Evolutionary conservation across 352 stramenopile species (phyloP), one percentile per base, ranked within the genome.

Genomic region (Aphanomyces cochlioides): DNA sequence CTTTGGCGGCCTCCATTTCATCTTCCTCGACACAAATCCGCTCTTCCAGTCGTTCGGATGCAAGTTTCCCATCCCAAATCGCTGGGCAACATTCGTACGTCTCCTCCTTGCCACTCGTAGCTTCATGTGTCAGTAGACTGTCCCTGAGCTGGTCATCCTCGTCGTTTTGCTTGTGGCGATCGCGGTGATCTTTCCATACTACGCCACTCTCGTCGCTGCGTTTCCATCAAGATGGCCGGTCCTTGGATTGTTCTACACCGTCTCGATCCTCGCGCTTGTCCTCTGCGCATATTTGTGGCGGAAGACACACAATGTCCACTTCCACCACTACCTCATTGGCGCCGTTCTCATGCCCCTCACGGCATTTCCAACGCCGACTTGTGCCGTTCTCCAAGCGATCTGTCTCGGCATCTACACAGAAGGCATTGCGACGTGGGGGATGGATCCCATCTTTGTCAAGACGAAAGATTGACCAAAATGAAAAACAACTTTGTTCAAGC

Each of bases 1-100:
- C 43, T 50, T 50, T n/a, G 43, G 1, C 43, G 43, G 43, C 43
- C 43, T 50, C 10, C 43, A 50, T n/a, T 50, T 50, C 17, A 50
- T 50, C 43, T 50, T 50, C 43, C 43, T 50, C 43, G 43, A 50
- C 43, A 50, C 43, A n/a, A 50, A 50, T 50, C 43, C 43, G 43
- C 43, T 50, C 43, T 50, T 50, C 43, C 43, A 50, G 43, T 50
- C 43, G 10, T 50, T 50, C 17, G 43, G 43, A 50, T 50, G 43
- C 43, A 50, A 50, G 17, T 50, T 50, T n/a, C 43, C 43, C 43
- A 50, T 50, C 17, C 43, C 43, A n/a, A 50, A 50, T 50, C 43
- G 43, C 43, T 50, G 43, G 43, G 1, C 43, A 2, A 50, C 43
- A n/a, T 50, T 50, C 17, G 43, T 50, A 12, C 43, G 43, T 50